A percentile compares a stretch with the other conserved stretches of the same genome.
Evolutionary conservation across 139 green algal species (phyloP).

Genomic region (Astrephomene gubernaculifera): DNA sequence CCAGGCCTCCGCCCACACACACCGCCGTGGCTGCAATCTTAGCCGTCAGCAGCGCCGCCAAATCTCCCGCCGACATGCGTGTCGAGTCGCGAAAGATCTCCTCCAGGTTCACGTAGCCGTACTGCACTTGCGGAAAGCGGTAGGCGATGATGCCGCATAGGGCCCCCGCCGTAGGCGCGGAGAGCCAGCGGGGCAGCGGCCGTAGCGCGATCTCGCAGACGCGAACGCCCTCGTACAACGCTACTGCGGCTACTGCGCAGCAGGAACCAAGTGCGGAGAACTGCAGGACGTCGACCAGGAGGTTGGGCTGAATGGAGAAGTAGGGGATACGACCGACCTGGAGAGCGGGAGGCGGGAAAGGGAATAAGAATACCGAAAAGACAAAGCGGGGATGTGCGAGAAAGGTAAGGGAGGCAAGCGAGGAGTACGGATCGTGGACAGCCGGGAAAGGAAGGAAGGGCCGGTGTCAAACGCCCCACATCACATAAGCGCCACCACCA

Average conservation of each 20-base stretch:
- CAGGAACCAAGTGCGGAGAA: constrained; percentile 56
- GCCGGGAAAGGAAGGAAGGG: too few relatives aligned
- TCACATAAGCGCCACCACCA: too few relatives aligned
- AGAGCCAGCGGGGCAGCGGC: constrained; percentile 62
- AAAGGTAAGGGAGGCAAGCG: too few relatives aligned
- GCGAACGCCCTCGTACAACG: constrained; percentile 72
- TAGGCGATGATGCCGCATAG: constrained; percentile 65
- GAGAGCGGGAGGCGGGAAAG: not conserved
- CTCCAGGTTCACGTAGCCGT: constrained; percentile 72
- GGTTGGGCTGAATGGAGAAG: constrained; percentile 70
- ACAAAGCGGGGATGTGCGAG: too few relatives aligned
- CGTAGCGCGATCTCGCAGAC: constrained; percentile 76
- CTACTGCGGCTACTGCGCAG: constrained; percentile 61
- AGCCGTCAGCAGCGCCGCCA: constrained; percentile 76
- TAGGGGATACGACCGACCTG: constrained; percentile 71
- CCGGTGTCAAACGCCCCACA: too few relatives aligned
- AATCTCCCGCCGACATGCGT: constrained; percentile 47
- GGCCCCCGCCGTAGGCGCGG: constrained; percentile 55
- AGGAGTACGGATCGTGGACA: too few relatives aligned
- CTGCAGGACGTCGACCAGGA: constrained; percentile 71
- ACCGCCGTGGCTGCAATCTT: constrained; percentile 93
- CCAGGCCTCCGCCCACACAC: constrained; percentile 82
- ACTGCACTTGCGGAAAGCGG: constrained; percentile 70
- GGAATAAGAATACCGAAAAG: too few relatives aligned
- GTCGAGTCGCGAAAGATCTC: constrained; percentile 71